phyloP scores from a whole-genome alignment of 495 filamentous ascomycete species.

The Emericellopsis terricola region DNA sequence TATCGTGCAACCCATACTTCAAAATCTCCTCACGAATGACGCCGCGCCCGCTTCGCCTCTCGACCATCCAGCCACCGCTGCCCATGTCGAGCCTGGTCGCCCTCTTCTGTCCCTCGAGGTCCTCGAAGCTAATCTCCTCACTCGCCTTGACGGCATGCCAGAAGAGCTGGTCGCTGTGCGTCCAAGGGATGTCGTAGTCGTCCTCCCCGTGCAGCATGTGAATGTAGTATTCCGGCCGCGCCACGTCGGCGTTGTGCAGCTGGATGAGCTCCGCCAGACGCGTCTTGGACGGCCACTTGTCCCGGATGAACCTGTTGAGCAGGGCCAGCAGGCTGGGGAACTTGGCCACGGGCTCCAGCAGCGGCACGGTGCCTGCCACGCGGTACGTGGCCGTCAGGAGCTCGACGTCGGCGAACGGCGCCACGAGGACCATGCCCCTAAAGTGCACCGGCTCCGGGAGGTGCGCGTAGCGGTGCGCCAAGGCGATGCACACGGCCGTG shows the following conservation, averaged over 20 bases:
- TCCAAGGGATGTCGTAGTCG: slow-evolving; percentile 44
- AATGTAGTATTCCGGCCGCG: slow-evolving; percentile 18
- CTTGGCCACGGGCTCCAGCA: slow-evolving; percentile 41
- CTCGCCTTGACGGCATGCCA: slow-evolving; percentile 21
- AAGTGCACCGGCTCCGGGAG: slow-evolving; percentile 9
- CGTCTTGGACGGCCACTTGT: slow-evolving; percentile 10
- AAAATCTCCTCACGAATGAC: neutral
- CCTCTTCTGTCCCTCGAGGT: slow-evolving; percentile 4
- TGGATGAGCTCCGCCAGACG: slow-evolving; percentile 8
- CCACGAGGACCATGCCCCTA: slow-evolving; percentile 54
- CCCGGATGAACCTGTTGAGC: slow-evolving; percentile 5
- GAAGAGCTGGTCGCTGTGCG: slow-evolving; percentile 22
- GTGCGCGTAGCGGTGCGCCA: slow-evolving; percentile 9
- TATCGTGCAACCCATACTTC: slow-evolving; percentile 1
- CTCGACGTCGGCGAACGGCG: slow-evolving; percentile 60
- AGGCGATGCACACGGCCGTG: slow-evolving; percentile 49
- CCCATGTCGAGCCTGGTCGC: neutral
- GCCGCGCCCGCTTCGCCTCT: neutral
- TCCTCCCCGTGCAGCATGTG: slow-evolving; percentile 39
- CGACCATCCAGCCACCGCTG: neutral
- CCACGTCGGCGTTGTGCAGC: slow-evolving; percentile 17
- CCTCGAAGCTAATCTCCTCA: slow-evolving; percentile 6
- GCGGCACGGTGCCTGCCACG: slow-evolving; percentile 43
- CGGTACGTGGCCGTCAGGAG: slow-evolving; percentile 46
- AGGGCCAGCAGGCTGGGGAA: slow-evolving; percentile 10